These are phyloP conservation scores for Lichenothelia convexa DNA, from an alignment of 495 filamentous ascomycete genomes.

Conservation along the genomic window DNA sequence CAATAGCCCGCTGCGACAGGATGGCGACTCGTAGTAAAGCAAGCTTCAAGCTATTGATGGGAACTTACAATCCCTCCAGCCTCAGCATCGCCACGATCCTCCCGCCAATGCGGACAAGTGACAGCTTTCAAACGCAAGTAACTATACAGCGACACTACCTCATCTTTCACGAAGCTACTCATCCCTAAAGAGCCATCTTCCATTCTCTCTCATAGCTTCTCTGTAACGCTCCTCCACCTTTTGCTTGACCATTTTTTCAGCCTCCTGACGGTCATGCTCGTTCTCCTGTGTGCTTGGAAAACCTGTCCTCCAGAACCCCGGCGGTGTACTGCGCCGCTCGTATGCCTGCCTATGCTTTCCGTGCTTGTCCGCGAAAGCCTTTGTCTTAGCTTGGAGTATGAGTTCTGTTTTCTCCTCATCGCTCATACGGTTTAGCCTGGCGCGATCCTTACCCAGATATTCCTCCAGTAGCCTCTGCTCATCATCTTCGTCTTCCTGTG, in stretches of 20 bases:
- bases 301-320: conserved; percentile 78
- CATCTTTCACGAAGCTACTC: too few relatives aligned
- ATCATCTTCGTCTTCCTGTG: conserved; percentile 22
- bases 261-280: conserved; percentile 40
- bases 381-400: conserved; percentile 48
- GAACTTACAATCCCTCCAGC: too few relatives aligned
- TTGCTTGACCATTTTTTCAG: conserved; percentile 34
- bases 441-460: conserved; percentile 39
- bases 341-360: conserved; percentile 65
- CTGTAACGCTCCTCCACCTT: conserved; percentile 55
- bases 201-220: conserved; percentile 62
- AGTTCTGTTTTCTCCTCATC: conserved; percentile 33
- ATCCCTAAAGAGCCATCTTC: conserved; percentile 64
- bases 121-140: too few relatives aligned
- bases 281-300: conserved; percentile 75
- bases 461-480: conserved; percentile 40
- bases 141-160: too few relatives aligned
- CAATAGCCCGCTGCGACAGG: too few relatives aligned
- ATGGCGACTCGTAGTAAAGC: too few relatives aligned
- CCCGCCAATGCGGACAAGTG: too few relatives aligned
- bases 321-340: conserved; percentile 49
- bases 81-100: too few relatives aligned
- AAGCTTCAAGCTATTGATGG: too few relatives aligned
- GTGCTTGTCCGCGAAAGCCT: conserved; percentile 46
- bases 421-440: conserved; percentile 26